A percentile compares a stretch with the other conserved stretches of the same genome.
These are phyloP conservation scores for Chrysoporthe puriensis DNA, from an alignment of 2,329 filamentous ascomycete species.

Conservation along the genomic window DNA sequence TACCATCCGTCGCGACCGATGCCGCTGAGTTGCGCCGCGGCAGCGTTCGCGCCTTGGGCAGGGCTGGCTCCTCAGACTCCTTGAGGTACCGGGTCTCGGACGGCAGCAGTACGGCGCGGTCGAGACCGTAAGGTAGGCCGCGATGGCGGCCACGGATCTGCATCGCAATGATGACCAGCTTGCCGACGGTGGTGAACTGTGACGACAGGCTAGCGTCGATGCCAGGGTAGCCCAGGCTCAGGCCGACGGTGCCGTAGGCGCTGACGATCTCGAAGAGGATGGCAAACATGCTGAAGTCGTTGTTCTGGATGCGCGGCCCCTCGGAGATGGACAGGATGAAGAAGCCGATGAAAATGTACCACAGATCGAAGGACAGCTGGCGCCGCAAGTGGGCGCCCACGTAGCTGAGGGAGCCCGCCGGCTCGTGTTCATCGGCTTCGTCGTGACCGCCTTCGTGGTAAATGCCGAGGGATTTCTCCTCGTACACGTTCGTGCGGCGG, in stretches of 20 bases:
- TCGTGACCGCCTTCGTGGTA: conserved; percentile 52
- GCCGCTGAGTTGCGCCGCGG: conserved; percentile 42
- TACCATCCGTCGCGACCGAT: conserved; percentile 36
- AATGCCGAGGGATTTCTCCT: conserved; percentile 83
- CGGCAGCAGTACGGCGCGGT: conserved; percentile 63
- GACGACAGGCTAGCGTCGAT: conserved; percentile 81
- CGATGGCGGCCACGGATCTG: conserved; percentile 71
- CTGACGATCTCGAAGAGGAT: conserved; percentile 85
- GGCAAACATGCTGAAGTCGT: conserved; percentile 69
- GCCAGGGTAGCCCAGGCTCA: conserved; percentile 80
- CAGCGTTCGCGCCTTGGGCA: conserved; percentile 32
- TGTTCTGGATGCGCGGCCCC: conserved; percentile 67
- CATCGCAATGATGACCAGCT: conserved; percentile 71
- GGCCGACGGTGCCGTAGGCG: conserved; percentile 91
- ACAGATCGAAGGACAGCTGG: conserved; percentile 95
- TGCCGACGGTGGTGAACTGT: conserved; percentile 76
- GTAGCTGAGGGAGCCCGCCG: conserved; percentile 72
- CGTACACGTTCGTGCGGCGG: conserved; percentile 93
- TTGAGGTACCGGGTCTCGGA: conserved; percentile 59
- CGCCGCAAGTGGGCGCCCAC: conserved; percentile 88
- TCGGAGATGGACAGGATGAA: conserved; percentile 93
- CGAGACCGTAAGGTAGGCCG: conserved; percentile 68
- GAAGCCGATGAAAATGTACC: conserved; percentile 93
- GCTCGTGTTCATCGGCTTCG: conserved; percentile 53
- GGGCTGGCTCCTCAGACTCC: conserved; percentile 53